Base-by-base conservation (phyloP, 2,329 filamentous ascomycete genomes). In the Fusarium sp. region DNA sequence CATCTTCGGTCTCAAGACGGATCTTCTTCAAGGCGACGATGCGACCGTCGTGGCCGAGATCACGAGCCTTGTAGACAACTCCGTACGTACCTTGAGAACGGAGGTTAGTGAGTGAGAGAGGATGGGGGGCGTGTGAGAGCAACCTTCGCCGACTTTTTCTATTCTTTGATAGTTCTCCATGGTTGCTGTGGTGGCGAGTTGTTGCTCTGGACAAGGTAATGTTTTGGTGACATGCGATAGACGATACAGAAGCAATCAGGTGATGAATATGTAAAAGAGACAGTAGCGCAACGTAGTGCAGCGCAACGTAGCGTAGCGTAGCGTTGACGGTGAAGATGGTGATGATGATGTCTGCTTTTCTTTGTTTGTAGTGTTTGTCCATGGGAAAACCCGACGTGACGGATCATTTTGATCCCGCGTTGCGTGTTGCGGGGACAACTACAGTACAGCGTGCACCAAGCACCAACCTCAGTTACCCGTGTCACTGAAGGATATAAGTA, bases 161-260 rank as follows among this genome's bases (percentile, higher is more conserved):
- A 97, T 86, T 81, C 96, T 96, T 79, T 96, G 91, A 77, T 97
- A 97, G 79, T 96, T 96, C 77, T 97, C 92, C 93, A 97, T 96
- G 68, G 54, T 19, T 19, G 19, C 4, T 19, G 19, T 19, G 19
- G 19, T 19, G 19, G 19, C 19, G 19, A 4, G 19, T 19, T 19
- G 3, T 19, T 19, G 4, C 3, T 19, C 3, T 19, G 36, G 36
- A 19, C 19, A 38, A 23, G 4, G 11, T 38, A 19, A 23, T 25
- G 35, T 6, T 37, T 19, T 13, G 4, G 3, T 19, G 35, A 19
- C 13, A 27, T 52, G 25, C 11, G 6, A 29, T 25, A 32, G 3
- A 33, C 13, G 25, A 52, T 32, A 10, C 10, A 19, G 13, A 25
- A 19, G 25, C 0, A n/a, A 3, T 15, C 2, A 2, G 15, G 5